Percentiles rank a stretch among this genome's conserved stretches.
Conservation (phyloP, 495 filamentous ascomycete species). For the Tuber brumale region DNA sequence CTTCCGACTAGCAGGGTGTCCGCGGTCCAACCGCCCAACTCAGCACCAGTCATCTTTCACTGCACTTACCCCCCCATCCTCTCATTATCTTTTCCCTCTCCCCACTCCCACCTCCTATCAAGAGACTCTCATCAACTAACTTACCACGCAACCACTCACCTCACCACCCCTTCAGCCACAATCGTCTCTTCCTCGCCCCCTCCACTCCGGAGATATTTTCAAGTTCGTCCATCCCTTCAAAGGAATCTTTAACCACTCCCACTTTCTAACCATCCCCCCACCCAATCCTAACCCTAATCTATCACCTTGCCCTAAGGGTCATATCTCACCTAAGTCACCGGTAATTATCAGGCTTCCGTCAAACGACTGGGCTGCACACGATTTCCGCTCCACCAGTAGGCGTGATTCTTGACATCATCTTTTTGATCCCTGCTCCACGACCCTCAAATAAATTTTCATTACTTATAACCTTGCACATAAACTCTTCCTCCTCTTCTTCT, state of each 20-base stretch:
- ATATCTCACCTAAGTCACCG: slow-evolving; percentile 22
- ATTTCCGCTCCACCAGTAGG: slow-evolving; percentile 23
- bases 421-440: slow-evolving; percentile 29
- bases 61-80: not conserved
- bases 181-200: not conserved
- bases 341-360: slow-evolving; percentile 10
- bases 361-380: slow-evolving; percentile 9
- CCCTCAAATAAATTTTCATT: slow-evolving; percentile 10
- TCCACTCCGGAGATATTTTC: not conserved
- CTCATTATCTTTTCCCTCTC: not conserved
- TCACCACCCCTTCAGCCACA: not conserved
- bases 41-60: not conserved
- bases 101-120: not conserved
- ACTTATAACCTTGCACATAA: slow-evolving; percentile 36
- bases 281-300: not conserved
- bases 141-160: not conserved
- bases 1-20: not conserved
- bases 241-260: not conserved
- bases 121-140: not conserved
- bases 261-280: not conserved
- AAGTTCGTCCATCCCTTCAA: not conserved
- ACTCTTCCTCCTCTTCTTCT: slow-evolving; percentile 17
- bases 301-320: not conserved
- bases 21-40: not conserved
- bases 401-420: slow-evolving; percentile 36